Evolutionary conservation across 257 asterid species (phyloP).

Genomic region (Penstemon newberryi): DNA sequence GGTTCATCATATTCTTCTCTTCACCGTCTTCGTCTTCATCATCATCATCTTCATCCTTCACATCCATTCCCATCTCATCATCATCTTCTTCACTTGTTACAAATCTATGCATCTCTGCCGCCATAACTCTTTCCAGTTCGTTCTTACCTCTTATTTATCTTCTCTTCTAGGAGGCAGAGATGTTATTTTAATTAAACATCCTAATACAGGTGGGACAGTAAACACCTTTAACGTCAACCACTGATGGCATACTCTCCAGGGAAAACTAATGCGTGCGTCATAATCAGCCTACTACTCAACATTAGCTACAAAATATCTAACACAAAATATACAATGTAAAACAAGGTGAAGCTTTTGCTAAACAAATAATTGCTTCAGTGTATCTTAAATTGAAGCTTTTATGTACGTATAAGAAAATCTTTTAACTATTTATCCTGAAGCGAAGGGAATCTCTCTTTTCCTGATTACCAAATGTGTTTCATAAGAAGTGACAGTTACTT

Average conservation of each 20-base stretch:
- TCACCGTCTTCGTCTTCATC: slow-evolving; percentile 68
- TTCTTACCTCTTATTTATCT: slow-evolving; percentile 30
- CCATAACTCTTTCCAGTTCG: slow-evolving; percentile 39
- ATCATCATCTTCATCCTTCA: slow-evolving; percentile 86
- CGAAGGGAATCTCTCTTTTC: slow-evolving; percentile 8
- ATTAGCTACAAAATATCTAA: slow-evolving; percentile 21
- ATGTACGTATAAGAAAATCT: background rate
- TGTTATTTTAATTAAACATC: slow-evolving; percentile 19
- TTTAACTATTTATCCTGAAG: background rate
- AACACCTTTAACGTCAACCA: slow-evolving; percentile 25
- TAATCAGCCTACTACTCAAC: slow-evolving; percentile 20
- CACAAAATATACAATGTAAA: slow-evolving; percentile 22
- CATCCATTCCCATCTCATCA: slow-evolving; percentile 93
- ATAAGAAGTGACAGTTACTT: background rate
- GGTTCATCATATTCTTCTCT: slow-evolving; percentile 54
- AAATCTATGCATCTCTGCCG: slow-evolving; percentile 73
- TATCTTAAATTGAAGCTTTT: background rate
- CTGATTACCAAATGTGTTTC: slow-evolving; percentile 1
- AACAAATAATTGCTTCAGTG: slow-evolving; percentile 2
- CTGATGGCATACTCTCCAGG: slow-evolving; percentile 10
- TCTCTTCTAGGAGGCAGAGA: slow-evolving; percentile 30
- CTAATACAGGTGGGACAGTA: slow-evolving; percentile 24
- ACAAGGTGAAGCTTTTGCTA: slow-evolving; percentile 14
- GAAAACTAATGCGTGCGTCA: slow-evolving; percentile 14
- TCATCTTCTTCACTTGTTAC: slow-evolving; percentile 82